Percentiles rank a stretch among this genome's conserved stretches.
These are phyloP conservation scores for Acanthamoeba lenticulata DNA, from an alignment of 208 protist species.

Conservation along the genomic window DNA sequence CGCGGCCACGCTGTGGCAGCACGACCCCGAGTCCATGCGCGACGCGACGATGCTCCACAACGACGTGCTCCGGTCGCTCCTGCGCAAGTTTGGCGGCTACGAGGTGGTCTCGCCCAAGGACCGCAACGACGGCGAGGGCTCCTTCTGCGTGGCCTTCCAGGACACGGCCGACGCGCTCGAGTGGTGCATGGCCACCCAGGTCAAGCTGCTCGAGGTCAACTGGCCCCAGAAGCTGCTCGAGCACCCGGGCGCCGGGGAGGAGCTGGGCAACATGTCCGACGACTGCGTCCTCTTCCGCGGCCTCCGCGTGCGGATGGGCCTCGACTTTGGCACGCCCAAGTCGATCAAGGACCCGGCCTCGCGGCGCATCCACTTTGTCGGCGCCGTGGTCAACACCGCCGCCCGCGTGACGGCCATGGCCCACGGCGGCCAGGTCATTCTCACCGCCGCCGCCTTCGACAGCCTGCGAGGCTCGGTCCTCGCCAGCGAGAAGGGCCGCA, in stretches of 20 bases:
- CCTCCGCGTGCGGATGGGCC: conserved; percentile 53
- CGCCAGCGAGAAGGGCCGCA: neutral
- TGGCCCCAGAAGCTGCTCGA: conserved; percentile 13
- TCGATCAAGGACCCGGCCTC: neutral
- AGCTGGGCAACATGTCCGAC: neutral
- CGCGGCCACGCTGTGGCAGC: conserved; percentile 29
- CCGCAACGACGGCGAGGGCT: conserved; percentile 5
- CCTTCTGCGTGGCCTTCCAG: conserved; percentile 44
- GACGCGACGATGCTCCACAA: conserved; percentile 26
- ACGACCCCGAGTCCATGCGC: conserved; percentile 10
- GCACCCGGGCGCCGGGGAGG: conserved; percentile 21
- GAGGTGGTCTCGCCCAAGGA: neutral
- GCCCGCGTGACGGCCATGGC: conserved; percentile 5
- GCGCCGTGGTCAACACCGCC: neutral
- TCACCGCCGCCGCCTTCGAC: neutral
- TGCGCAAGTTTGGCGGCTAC: conserved; percentile 33
- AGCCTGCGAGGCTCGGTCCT: neutral
- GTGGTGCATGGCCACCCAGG: conserved; percentile 15
- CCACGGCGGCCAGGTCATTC: conserved; percentile 16
- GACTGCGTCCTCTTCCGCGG: conserved; percentile 4
- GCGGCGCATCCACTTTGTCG: neutral
- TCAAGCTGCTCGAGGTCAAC: neutral
- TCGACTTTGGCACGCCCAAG: neutral
- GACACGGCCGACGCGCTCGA: neutral
- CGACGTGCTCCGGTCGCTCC: neutral